These are phyloP conservation scores for Fusarium sambucinum DNA, from an alignment of 2,329 filamentous ascomycete genomes.

Conservation along the genomic window DNA sequence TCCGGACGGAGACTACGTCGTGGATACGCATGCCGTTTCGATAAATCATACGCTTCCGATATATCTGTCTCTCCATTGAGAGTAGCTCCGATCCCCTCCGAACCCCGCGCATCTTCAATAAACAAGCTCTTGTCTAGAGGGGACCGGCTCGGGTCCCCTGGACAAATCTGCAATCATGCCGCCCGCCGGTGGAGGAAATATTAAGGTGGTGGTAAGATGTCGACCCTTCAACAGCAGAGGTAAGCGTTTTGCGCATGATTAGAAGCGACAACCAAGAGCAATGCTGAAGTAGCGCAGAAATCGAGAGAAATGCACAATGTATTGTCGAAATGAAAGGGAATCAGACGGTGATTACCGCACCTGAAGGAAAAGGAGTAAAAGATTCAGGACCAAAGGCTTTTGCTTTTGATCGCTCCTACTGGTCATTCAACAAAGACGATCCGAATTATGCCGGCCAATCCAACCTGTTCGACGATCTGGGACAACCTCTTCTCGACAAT, in stretches of 20 bases:
- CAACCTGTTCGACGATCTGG: slow-evolving; percentile 87
- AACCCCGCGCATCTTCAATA: slow-evolving; percentile 48
- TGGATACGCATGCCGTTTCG: slow-evolving; percentile 32
- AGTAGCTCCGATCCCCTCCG: slow-evolving; percentile 27
- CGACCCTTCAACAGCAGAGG: slow-evolving; percentile 97
- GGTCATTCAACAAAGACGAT: slow-evolving; percentile 91
- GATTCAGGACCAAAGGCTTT: slow-evolving; percentile 84
- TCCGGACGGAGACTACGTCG: slow-evolving; percentile 38
- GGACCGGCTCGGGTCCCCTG: slow-evolving; percentile 55
- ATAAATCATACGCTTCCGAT: slow-evolving; percentile 28
- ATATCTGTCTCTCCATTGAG: slow-evolving; percentile 4
- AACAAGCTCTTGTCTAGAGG: slow-evolving; percentile 46
- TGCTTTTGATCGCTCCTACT: slow-evolving; percentile 97
- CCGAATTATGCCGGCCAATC: slow-evolving; percentile 90
- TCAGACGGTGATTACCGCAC: slow-evolving; percentile 87
- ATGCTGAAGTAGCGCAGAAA: slow-evolving; percentile 69
- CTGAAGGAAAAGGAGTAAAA: slow-evolving; percentile 76
- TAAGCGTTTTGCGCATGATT: slow-evolving; percentile 56
- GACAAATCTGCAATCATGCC: slow-evolving; percentile 52
- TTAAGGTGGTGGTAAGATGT: slow-evolving; percentile 98
- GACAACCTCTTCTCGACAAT: slow-evolving; percentile 92
- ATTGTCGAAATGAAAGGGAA: slow-evolving; percentile 96
- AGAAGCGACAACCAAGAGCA: background rate
- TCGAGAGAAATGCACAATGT: slow-evolving; percentile 91
- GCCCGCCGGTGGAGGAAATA: slow-evolving; percentile 86